Base-by-base conservation (phyloP, 2,329 filamentous ascomycete genomes). In the Calycina herbarum region DNA sequence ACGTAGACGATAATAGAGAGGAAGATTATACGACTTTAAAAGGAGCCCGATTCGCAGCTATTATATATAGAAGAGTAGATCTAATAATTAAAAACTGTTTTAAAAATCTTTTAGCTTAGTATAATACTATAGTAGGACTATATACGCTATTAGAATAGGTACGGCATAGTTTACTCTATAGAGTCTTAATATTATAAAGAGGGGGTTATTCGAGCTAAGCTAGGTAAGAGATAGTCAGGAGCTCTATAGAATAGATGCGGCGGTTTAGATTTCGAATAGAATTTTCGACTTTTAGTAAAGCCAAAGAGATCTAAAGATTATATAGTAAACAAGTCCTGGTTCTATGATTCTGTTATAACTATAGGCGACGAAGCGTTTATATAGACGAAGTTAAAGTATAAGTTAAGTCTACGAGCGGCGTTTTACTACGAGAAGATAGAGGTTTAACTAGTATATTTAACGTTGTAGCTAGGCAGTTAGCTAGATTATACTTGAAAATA, bases 261-360 rank as follows among this genome's bases (percentile, higher is more conserved):
- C 66, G 57, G 62, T 64, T 68, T 70, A 57, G 64, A 66, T 68
- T 68, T 69, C 62, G 63, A 70, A 68, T 57, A 70, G 33, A 61
- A 71, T 69, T 68, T 67, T 71, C 62, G 64, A 69, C 68, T 65
- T 17, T 69, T 51, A 59, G 68, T 71, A 59, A 68, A 69, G 65
- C 66, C 4, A 29, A 29, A 29, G 27, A 29, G 2, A n/a, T n/a
- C n/a, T 68, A 24, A 62, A 64, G 66, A 67, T 69, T 68, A 54
- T 48, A 69, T 68, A 57, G 66, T 68, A 68, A 29, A 29, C 4
- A 56, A 64, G 62, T 64, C 62, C 62, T 67, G 59, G 59, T 40
- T 57, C 27, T 6, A 35, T 57, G 8, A 57, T 57, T 20, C 31
- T 17, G 57, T 10, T 63, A 8, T 33, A 8, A 33, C 6, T 15